Evolutionary conservation across 2,329 filamentous ascomycete genomes (phyloP).

Genomic region (Colletotrichum sp.): DNA sequence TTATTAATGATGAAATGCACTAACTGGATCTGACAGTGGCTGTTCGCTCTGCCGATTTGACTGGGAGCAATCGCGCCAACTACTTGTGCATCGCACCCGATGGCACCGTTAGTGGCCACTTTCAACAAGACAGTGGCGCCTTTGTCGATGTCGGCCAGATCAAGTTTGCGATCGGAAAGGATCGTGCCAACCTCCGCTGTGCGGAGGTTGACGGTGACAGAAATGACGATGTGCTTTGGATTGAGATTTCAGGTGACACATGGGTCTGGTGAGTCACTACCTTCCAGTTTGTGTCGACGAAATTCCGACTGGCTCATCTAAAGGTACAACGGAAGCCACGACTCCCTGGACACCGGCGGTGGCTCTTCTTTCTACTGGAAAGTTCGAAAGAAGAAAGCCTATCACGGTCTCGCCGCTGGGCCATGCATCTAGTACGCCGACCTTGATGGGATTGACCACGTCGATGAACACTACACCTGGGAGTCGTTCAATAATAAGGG

Average conservation of each 20-base stretch:
- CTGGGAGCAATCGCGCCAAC: conserved; percentile 31
- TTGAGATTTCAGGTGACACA: conserved; percentile 36
- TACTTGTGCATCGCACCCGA: conserved; percentile 36
- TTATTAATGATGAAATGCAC: background rate
- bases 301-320: background rate
- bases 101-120: conserved; percentile 27
- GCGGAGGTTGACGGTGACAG: conserved; percentile 43
- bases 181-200: conserved; percentile 39
- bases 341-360: background rate
- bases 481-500: background rate
- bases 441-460: conserved; percentile 26
- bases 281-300: background rate
- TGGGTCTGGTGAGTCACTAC: conserved; percentile 25
- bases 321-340: conserved; percentile 27
- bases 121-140: conserved; percentile 24
- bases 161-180: conserved; percentile 30
- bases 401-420: background rate
- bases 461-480: background rate
- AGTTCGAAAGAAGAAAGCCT: background rate
- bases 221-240: conserved; percentile 35
- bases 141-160: conserved; percentile 29
- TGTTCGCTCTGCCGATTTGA: conserved; percentile 36
- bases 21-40: background rate
- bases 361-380: background rate
- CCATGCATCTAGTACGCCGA: conserved; percentile 26